Base-by-base conservation (phyloP, 2,329 filamentous ascomycete genomes). In the Aureobasidium lini region DNA sequence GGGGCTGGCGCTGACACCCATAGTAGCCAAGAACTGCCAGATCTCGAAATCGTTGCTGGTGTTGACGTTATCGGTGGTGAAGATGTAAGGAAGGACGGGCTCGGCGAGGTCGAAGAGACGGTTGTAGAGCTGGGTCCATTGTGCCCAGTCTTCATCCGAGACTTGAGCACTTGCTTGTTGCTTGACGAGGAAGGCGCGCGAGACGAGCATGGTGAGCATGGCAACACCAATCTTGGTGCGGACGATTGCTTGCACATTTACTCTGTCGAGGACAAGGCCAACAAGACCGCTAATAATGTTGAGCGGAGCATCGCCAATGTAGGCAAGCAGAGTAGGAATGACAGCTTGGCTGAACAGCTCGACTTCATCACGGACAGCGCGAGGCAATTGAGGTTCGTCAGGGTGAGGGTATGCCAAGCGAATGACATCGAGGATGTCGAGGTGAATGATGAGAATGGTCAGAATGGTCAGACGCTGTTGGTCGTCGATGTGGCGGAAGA, bases 1-100 rank as follows among this genome's bases (percentile, higher is more conserved):
- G 13, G 92, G 90, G 69, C 85, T 92, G 36, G 94, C 93, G 54
- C 90, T 92, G 64, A 96, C 94, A 63, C 94, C 94, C 74, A 96
- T 90, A 11, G 93, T 91, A 8, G 94, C 94, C 64, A 99, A 81
- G 72, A 97, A 95, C 74, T 97, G 93, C 94, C 94, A 99, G 40
- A 97, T 90, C 69, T 97, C 95, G 69, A 96, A 87, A 69, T 99
- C 94, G 65, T 96, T 91, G 52, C 64, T 65, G 15, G 63, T 64
- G 23, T 89, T 89, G 64, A 90, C 91, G 68, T 95, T 89, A n/a
- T 88, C 88, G 18, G 88, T 89, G 0, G 93, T 92, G 83, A 99
- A 99, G 63, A 96, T 86, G 66, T 88, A 83, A 11, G 88, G 87
- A 48, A 97, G 81, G 6, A 87, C 86, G 1, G 89, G 89, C 72